Percentiles rank a stretch among this genome's conserved stretches.
These are phyloP conservation scores for Phlebiopsis gigantea DNA, from an alignment of 768 basidiomycete genomes.

Conservation along the genomic window DNA sequence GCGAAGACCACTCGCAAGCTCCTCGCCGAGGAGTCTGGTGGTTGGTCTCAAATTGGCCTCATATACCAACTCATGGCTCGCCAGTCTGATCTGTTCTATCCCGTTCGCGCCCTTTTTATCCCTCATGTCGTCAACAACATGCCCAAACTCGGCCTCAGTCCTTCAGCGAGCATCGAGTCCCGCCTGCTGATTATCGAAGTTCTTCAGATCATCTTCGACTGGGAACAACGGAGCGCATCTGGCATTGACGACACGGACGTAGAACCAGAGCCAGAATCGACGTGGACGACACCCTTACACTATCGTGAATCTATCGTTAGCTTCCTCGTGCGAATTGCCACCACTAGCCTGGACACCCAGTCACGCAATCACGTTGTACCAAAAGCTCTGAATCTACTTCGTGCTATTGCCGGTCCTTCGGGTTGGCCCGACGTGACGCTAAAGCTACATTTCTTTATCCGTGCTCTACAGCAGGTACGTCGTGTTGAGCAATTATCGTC, in stretches of 20 bases:
- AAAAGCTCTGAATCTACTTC: conserved; percentile 61
- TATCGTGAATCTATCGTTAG: conserved; percentile 91
- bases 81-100: conserved; percentile 87
- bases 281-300: conserved; percentile 72
- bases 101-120: conserved; percentile 87
- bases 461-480: conserved; percentile 75
- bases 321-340: conserved; percentile 89
- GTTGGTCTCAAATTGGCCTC: conserved; percentile 60
- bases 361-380: conserved; percentile 44
- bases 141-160: conserved; percentile 74
- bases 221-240: conserved; percentile 65
- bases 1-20: conserved; percentile 80
- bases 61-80: conserved; percentile 93
- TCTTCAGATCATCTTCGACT: conserved; percentile 85
- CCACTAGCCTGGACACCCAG: conserved; percentile 54
- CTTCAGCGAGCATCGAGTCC: conserved; percentile 68
- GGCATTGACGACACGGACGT: conserved; percentile 4
- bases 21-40: conserved; percentile 81
- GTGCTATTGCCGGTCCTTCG: conserved; percentile 71
- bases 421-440: conserved; percentile 93
- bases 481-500: background rate
- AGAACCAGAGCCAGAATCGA: background rate
- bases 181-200: conserved; percentile 87
- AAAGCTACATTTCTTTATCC: conserved; percentile 85
- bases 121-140: conserved; percentile 91